phyloP scores from a whole-genome alignment of 1,139 yeast species.

The Kodamaea derodonti region DNA sequence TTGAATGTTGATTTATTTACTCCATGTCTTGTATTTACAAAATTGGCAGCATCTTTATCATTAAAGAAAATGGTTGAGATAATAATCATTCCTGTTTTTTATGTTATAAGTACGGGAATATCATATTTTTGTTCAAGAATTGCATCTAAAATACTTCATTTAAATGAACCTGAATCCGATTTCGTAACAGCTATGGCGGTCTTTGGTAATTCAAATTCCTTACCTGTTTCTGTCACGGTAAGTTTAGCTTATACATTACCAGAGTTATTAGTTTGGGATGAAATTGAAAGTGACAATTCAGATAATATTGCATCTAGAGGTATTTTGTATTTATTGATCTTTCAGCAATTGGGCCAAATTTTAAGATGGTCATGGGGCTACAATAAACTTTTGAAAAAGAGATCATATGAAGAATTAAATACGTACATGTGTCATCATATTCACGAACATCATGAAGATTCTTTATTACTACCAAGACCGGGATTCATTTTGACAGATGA shows the following conservation, averaged over 20 bases:
- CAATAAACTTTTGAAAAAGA: conserved; percentile 60
- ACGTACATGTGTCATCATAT: conserved; percentile 19
- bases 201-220: conserved; percentile 77
- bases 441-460: conserved; percentile 8
- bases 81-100: conserved; percentile 70
- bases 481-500: conserved; percentile 3
- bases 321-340: conserved; percentile 67
- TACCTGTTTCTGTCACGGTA: conserved; percentile 75
- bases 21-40: conserved; percentile 78
- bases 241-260: conserved; percentile 72
- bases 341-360: conserved; percentile 83
- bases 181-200: conserved; percentile 89
- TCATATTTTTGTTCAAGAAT: conserved; percentile 53
- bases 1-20: conserved; percentile 79
- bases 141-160: conserved; percentile 42
- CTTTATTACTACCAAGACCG: not conserved
- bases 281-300: conserved; percentile 56
- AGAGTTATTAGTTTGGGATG: conserved; percentile 64
- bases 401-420: conserved; percentile 40
- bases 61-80: conserved; percentile 65
- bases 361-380: conserved; percentile 93
- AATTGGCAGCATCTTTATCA: conserved; percentile 72
- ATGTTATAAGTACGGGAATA: conserved; percentile 59
- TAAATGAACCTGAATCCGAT: conserved; percentile 65
- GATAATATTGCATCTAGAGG: conserved; percentile 81